Evolutionary conservation across 345 rosid genomes (phyloP), one percentile per base, ranked within the genome.

Genomic region (Anacardium occidentale): DNA sequence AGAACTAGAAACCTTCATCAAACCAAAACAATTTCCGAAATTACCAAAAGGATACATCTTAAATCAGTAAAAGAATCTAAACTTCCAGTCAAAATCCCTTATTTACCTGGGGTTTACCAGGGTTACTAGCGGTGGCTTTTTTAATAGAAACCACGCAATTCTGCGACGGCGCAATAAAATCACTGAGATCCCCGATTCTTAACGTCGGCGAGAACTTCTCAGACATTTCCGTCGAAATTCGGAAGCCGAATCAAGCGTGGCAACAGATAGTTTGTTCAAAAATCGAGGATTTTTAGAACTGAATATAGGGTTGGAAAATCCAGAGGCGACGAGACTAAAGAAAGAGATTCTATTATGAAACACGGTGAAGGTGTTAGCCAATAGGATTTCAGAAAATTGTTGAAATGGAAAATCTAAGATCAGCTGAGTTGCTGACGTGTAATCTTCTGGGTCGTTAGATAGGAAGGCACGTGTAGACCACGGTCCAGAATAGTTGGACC

Each of bases 141-240:
- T 90, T 88, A 53, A 89, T 80, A 37, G 97, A 90, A 63, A 91
- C 83, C 5, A 91, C 89, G 70, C 97, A 95, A 14, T 87, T 93
- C 76, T 92, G 99, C 58, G 98, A 90, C 17, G 94, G 98, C 21
- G 93, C 97, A 2, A 92, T 95, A 85, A 89, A 95, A 75, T 95
- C 99, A 78, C 80, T 95, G 76, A 95, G 98, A 87, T 95, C 99
- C 74, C 96, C 98, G 21, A 89, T 79, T 64, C 99, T 83, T 56
- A 94, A 82, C 32, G 94, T 77, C 70, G 99, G 90, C 44, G 98
- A 92, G 76, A 94, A 91, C 80, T 83, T 95, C 71, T 89, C 93
- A 75, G 97, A 88, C 99, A 92, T 92, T 66, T 24, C 81, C 73
- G 18, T 70, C 22, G 0, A 34, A 40, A 55, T 55, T 63, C 22